Conservation (phyloP, 2,329 filamentous ascomycete species). For the Nothophoma quercina region DNA sequence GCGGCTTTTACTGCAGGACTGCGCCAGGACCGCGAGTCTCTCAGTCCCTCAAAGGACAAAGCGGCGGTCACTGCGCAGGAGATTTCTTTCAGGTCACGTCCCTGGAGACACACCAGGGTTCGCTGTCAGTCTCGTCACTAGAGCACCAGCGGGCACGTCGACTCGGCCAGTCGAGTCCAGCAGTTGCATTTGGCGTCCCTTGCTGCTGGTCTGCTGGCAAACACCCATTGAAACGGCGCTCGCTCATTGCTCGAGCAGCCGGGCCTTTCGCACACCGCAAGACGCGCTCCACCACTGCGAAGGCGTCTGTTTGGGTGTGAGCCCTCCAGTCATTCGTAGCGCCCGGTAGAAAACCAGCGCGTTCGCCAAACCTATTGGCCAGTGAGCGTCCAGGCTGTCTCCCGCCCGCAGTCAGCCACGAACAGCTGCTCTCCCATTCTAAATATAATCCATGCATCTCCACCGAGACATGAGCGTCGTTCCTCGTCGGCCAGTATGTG, state of each 20-base stretch:
- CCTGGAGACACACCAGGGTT: too few species aligned
- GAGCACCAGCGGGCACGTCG: neutral
- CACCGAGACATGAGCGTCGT: slow-evolving; percentile 13
- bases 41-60: too few species aligned
- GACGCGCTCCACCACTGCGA: slow-evolving; percentile 26
- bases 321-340: slow-evolving; percentile 34
- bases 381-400: slow-evolving; percentile 14
- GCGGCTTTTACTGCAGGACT: too few species aligned
- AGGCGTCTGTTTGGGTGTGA: slow-evolving; percentile 34
- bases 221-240: slow-evolving; percentile 17
- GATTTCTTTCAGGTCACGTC: neutral
- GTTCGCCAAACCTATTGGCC: slow-evolving; percentile 19
- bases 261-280: slow-evolving; percentile 36
- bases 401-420: slow-evolving; percentile 29
- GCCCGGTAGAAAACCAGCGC: slow-evolving; percentile 6
- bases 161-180: neutral
- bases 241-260: slow-evolving; percentile 35
- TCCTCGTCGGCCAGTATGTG: neutral
- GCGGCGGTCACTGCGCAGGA: too few species aligned
- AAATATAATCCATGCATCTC: slow-evolving; percentile 27
- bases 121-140: neutral
- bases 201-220: too few species aligned
- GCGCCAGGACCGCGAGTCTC: too few species aligned
- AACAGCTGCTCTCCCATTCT: slow-evolving; percentile 27
- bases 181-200: neutral